Percentiles rank a stretch among this genome's conserved stretches.
Conservation (phyloP, 129 eudicot genomes). For the Flaveria robusta region DNA sequence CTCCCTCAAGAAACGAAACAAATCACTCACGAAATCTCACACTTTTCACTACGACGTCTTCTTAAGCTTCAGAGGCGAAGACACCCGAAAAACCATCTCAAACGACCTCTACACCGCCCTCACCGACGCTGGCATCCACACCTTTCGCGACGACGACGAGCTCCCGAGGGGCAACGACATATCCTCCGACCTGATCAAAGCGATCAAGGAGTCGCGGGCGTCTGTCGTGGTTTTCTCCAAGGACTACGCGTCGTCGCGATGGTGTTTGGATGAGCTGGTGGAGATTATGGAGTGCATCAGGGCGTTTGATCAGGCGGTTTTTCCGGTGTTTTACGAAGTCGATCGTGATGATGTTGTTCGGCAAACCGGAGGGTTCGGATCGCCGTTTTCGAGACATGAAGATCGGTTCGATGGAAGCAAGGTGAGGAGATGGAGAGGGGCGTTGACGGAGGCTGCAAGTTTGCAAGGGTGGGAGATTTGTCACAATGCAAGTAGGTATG, state of each 20-base stretch:
- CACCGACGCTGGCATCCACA: neutral
- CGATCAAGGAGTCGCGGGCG: neutral
- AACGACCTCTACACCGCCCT: neutral
- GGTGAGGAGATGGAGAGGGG: neutral
- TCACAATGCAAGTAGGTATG: neutral
- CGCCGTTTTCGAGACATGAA: neutral
- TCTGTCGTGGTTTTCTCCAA: neutral
- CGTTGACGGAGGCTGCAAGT: conserved; percentile 1
- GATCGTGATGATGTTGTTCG: neutral
- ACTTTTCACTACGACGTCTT: neutral
- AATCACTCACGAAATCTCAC: neutral
- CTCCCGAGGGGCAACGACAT: neutral
- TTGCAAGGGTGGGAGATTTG: neutral
- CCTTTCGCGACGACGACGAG: neutral
- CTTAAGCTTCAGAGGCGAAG: conserved; percentile 12
- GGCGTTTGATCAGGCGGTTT: neutral
- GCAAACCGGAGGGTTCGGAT: neutral
- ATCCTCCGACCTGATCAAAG: neutral
- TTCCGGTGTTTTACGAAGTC: neutral
- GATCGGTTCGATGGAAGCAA: neutral
- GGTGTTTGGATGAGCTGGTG: conserved; percentile 1
- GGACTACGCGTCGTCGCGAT: neutral
- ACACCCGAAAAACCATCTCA: neutral
- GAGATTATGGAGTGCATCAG: neutral
- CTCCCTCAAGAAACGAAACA: conserved; percentile 1